A percentile compares a stretch with the other conserved stretches of the same genome.
Evolutionary conservation across 1,284 basidiomycete genomes (phyloP).

Genomic region (Pyrrhoderma lamaoense): DNA sequence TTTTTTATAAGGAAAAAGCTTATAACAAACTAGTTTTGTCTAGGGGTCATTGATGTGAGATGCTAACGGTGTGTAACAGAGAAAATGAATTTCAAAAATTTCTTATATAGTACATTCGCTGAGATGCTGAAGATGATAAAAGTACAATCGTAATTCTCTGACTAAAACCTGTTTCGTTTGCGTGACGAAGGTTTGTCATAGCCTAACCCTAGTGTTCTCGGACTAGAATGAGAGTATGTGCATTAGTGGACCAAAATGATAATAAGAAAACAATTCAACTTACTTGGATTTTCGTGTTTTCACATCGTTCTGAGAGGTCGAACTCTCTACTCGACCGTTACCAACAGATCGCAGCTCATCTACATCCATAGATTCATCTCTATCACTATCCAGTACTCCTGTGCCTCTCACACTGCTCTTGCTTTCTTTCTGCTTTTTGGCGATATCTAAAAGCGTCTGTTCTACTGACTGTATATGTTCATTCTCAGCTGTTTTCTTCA

Average conservation of each 20-base stretch:
- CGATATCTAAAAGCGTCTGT: constrained; percentile 45
- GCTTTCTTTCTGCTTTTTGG: constrained; percentile 42
- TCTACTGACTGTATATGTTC: constrained; percentile 43
- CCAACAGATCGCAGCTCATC: constrained; percentile 31
- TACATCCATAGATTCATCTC: constrained; percentile 35
- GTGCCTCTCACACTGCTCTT: constrained; percentile 25
- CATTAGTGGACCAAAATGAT: neutral
- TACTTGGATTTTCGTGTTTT: constrained; percentile 13
- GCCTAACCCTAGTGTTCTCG: neutral
- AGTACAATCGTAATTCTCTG: no score
- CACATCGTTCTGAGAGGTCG: neutral
- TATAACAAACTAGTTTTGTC: no score
- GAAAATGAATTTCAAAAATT: no score
- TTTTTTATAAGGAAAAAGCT: no score
- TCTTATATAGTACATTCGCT: no score
- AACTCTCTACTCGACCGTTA: neutral
- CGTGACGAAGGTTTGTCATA: constrained; percentile 8
- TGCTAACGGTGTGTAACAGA: no score
- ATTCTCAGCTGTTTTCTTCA: constrained; percentile 31
- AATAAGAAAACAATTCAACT: neutral
- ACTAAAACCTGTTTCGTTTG: constrained; percentile 17
- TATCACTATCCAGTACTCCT: constrained; percentile 20
- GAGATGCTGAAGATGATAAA: no score
- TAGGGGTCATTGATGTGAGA: no score
- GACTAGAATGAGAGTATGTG: neutral